Evolutionary conservation across 306 rosid genomes (phyloP).

Genomic region (Gynostemma pentaphyllum): DNA sequence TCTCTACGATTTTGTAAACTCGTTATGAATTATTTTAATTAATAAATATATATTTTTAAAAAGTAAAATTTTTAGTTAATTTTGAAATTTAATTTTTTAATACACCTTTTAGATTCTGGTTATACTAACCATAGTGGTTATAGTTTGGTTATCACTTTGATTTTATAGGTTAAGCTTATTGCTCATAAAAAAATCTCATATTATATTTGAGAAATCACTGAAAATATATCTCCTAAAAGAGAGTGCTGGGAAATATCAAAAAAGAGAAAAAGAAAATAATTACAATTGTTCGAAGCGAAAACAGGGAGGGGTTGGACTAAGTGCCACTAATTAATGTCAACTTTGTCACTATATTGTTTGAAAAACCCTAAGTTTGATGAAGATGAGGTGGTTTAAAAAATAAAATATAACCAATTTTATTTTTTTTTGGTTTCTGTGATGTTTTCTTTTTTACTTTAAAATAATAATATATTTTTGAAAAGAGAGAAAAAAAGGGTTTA

Average conservation of each 20-base stretch:
- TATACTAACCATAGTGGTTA: too few relatives aligned
- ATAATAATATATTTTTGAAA: conserved; percentile 11
- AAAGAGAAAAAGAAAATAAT: background rate
- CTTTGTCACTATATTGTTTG: conserved; percentile 16
- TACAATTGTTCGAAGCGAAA: background rate
- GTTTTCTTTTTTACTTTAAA: conserved; percentile 9
- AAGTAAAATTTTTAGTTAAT: too few relatives aligned
- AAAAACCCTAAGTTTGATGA: conserved; percentile 16
- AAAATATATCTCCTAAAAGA: too few relatives aligned
- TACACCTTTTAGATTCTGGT: too few relatives aligned
- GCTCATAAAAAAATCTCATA: too few relatives aligned
- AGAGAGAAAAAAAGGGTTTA: background rate
- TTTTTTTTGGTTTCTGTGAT: conserved; percentile 25
- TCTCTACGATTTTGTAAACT: too few relatives aligned
- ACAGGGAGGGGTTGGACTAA: background rate
- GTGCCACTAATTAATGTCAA: conserved; percentile 11
- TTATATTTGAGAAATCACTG: too few relatives aligned
- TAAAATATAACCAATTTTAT: conserved; percentile 22
- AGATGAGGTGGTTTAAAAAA: background rate
- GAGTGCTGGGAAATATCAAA: conserved; percentile 4
- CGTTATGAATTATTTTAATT: too few relatives aligned
- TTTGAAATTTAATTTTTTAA: too few relatives aligned
- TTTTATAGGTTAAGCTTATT: too few relatives aligned
- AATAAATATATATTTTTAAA: too few relatives aligned
- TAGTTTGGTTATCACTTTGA: too few relatives aligned